Evolutionary conservation across 805 yeast genomes (phyloP), one percentile per base, ranked within the genome.

Genomic region (Barnettozyma siamensis): DNA sequence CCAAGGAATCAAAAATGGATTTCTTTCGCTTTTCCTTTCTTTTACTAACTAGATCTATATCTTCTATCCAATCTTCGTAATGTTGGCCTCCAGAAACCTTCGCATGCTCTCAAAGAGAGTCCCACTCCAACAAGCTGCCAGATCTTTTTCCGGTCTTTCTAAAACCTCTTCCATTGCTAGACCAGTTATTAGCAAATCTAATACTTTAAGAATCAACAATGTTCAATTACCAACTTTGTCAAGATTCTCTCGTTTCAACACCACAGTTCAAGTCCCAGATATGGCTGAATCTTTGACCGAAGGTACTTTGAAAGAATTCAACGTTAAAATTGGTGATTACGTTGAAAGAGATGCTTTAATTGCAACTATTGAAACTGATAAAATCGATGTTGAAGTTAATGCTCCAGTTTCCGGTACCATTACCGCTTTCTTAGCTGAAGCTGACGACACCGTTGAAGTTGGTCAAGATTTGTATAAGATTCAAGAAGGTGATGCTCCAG

Each of bases 231-330:
- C 44, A 11, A 27, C 45, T 29, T 46, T 46, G 29, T 28, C 42
- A 37, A 51, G 48, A 35, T 41, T 49, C 28, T 44, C 47, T 17
- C 64, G 70, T 50, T 59, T 49, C 48, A 62, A 65, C 45, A 63
- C 72, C 31, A 70, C 69, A 47, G 64, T 60, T 37, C 86, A 88
- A 65, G 98, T 93, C 18, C 99, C 99, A 37, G 94, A 87, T 50
- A 88, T 93, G 97, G 98, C 99, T 33, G 99, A 93, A 69, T 89
- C 97, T 38, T 83, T 93, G 60, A 87, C 96, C 32, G 99, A 93
- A 66, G 99, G 99, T 62, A 87, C 98, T 37, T 75, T 93, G 51
- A 72, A 86, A 47, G 76, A 75, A 44, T 82, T 69, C 59, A 68
- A 72, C 50, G 83, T 82, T 61, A 67, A 76, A 47, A 88, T 88